Evolutionary conservation across 1,284 basidiomycete genomes (phyloP), one percentile per base, ranked within the genome.

Genomic region (Paramarasmius palmivorus): DNA sequence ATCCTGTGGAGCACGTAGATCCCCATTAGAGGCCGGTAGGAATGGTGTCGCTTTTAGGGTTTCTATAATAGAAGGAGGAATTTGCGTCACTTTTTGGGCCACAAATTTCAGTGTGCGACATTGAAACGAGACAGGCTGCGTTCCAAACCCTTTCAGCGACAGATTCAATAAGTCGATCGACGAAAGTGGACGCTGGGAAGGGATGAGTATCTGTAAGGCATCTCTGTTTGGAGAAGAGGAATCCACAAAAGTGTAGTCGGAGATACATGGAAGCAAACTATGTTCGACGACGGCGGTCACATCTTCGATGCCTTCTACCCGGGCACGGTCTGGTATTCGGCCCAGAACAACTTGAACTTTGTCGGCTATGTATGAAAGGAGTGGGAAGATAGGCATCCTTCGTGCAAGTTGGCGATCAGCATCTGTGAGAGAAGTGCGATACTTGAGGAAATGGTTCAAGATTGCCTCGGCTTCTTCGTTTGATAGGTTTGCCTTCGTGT

Each of bases 31-130:
- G 10, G 63, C 62, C 2, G 49, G 54, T 10, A 76, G 63, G 44
- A 76, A 75, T 4, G 50, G 41, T 5, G 54, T 61, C 9, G 50
- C 45, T 2, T 57, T 59, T 3, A 77, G 54, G 0, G 32, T 52
- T 3, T 67, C 55, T 59, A 63, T 35, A 68, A 73, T 42, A 54
- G 59, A 57, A 58, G 64, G 38, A 22, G 45, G 23, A 38, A 32
- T 35, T 41, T n/a, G 29, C 22, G 41, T 42, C 44, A 17, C 37
- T 48, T 49, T 38, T n/a, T 40, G 19, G 14, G 49, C 47, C 22
- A 54, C 50, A 38, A 40, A 49, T 12, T 40, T 46, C 19, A 54
- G 20, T 19, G 50, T 29, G 17, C 22, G 35, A 37, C 48, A 20
- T 22, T 54, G 53, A 37, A 54, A 29, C 9, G 26, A 9, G 10